Base-by-base conservation (phyloP, 352 stramenopile species). In the Nothophytophthora sp. region DNA sequence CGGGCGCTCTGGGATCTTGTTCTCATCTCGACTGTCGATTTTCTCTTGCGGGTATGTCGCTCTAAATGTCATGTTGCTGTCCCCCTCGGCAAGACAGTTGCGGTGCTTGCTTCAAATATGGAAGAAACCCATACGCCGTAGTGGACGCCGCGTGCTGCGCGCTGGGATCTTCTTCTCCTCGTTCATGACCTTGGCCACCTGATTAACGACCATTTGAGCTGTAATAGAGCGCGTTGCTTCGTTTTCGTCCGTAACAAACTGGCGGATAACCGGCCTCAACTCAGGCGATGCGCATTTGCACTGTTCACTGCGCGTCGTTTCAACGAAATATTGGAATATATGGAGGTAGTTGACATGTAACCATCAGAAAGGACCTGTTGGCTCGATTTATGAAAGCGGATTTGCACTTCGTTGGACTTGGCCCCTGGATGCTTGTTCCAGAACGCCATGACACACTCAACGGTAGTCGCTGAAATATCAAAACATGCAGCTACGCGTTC, bases 301-400 rank as follows among this genome's bases (percentile, higher is more conserved):
- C 10, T 34, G 18, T 5, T 9, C 36, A 16, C 35, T 25, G 20
- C n/a, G 20, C 24, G 39, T 55, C 25, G 19, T 39, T 47, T n/a
- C 28, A 47, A 46, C 18, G 39, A 40, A 41, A 34, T 41, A 48
- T n/a, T n/a, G n/a, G n/a, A n/a, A n/a, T n/a, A 19, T 12, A 34
- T 27, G 40, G 3, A 55, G 19, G 28, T n/a, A 20, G 35, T 52
- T 52, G 45, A 52, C 37, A 52, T 28, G 29, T 52, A 52, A 44
- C 45, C 23, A 34, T 43, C 43, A 37, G 20, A 36, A 52, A 30
- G 13, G 11, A 3, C 8, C 3, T 5, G 6, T 24, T 29, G 6
- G n/a, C n/a, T n/a, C n/a, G n/a, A n/a, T n/a, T n/a, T 19, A 44
- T 5, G 18, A 43, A 19, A 18, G 4, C 16, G 5, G 12, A 55